Evolutionary conservation across 2,329 filamentous ascomycete genomes (phyloP), one percentile per base, ranked within the genome.

Genomic region (Xylaria sp.): DNA sequence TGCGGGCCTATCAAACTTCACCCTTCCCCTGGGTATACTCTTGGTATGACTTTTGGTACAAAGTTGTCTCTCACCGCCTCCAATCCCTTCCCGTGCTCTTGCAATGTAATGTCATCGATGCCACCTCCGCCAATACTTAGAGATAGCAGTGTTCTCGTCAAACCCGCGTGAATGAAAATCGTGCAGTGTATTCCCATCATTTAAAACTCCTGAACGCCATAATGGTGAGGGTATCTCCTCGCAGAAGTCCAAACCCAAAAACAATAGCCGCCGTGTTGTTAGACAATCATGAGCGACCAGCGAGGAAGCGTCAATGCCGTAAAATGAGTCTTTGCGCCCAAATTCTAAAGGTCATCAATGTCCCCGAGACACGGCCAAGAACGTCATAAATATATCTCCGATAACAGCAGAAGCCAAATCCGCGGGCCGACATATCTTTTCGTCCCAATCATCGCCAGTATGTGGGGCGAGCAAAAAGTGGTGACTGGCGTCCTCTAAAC

Each of bases 221-320:
- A 23, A 58, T 70, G 67, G 64, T 70, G 70, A 72, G 69, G 71
- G 71, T 73, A 72, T 72, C 68, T 70, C 71, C 70, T 72, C 71
- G 65, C 61, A 63, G 33, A 62, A 61, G 48, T 58, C 55, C 59
- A 31, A 61, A 58, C 63, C 62, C 62, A 63, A 58, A 63, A 58
- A 67, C 17, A 53, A 55, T 58, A 58, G 57, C 64, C 63, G 43
- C 64, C 61, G 65, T 54, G 57, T 67, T 54, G 62, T 58, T 49
- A 64, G 52, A 65, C 65, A 52, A 63, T 59, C 48, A 68, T 67
- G 58, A 72, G 63, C 66, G 67, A 70, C 59, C 57, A 70, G 68
- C 53, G 60, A 63, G 63, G 68, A 71, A 63, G 54, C 61, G 60
- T 68, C 60, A 68, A 73, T 71, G 69, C 70, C 64, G 60, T 66